phyloP scores from a whole-genome alignment of 106 monocot species.

The Dendrobium huoshanense region DNA sequence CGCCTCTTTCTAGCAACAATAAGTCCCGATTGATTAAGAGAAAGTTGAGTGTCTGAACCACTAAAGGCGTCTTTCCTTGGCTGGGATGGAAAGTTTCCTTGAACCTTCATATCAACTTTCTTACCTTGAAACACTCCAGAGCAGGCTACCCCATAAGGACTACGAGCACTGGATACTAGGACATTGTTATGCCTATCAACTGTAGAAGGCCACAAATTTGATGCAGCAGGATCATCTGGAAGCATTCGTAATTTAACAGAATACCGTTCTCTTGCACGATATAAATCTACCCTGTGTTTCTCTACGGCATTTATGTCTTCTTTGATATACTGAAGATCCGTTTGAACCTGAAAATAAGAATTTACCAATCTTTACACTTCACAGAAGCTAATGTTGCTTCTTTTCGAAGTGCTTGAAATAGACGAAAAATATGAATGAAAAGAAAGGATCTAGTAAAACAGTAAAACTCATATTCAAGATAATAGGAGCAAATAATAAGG shows the following conservation, averaged over 20 bases:
- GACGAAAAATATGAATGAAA: not conserved
- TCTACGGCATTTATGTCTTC: conserved; percentile 94
- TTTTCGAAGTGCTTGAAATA: not conserved
- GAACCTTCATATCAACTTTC: conserved; percentile 58
- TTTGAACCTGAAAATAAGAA: conserved; percentile 63
- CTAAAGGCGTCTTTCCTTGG: conserved; percentile 68
- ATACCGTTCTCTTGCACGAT: conserved; percentile 83
- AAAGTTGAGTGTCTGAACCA: conserved; percentile 59
- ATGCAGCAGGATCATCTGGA: conserved; percentile 58
- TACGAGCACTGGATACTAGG: conserved; percentile 40
- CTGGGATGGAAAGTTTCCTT: conserved; percentile 49
- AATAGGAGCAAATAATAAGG: not conserved
- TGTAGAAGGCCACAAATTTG: conserved; percentile 51
- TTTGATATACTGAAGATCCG: conserved; percentile 89
- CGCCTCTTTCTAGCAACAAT: conserved; percentile 77
- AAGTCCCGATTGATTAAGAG: conserved; percentile 72
- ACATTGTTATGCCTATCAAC: conserved; percentile 50
- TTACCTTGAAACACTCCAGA: conserved; percentile 49
- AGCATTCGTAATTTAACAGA: conserved; percentile 82
- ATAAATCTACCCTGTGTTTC: conserved; percentile 69
- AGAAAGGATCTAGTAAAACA: not conserved
- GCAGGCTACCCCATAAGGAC: conserved; percentile 34
- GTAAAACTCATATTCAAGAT: not conserved
- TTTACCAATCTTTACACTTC: not conserved
- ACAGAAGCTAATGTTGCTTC: not conserved